Evolutionary conservation across 2,329 filamentous ascomycete species (phyloP).

Genomic region (Botrytis pseudocinerea): DNA sequence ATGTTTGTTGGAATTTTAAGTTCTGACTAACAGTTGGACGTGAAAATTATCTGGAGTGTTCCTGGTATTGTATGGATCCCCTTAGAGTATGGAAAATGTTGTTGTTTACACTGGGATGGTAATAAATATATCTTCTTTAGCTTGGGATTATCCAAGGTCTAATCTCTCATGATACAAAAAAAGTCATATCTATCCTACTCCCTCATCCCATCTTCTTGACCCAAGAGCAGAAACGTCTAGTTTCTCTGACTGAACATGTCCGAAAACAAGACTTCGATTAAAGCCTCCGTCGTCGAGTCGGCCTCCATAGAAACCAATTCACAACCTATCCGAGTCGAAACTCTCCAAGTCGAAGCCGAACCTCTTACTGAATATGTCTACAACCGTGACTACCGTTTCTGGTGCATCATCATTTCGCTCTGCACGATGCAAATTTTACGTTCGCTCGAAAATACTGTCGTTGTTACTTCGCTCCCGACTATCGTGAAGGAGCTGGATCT

Average conservation of each 20-base stretch:
- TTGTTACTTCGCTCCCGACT: slow-evolving; percentile 14
- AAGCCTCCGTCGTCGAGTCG: fast-evolving
- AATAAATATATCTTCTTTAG: too few relatives aligned
- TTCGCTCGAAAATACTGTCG: slow-evolving; percentile 10
- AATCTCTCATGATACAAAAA: too few relatives aligned
- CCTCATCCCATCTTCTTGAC: background rate
- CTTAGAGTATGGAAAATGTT: too few relatives aligned
- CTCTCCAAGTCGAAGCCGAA: background rate
- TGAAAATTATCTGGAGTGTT: too few relatives aligned
- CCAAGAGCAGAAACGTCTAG: too few relatives aligned
- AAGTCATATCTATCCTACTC: too few relatives aligned
- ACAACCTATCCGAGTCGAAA: too few relatives aligned
- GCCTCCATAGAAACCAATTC: background rate
- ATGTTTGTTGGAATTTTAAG: background rate
- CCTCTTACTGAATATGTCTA: background rate
- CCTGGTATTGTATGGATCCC: too few relatives aligned
- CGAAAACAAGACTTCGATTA: fast-evolving
- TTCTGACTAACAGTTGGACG: too few relatives aligned
- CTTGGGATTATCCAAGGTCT: too few relatives aligned
- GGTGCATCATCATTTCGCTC: slow-evolving; percentile 16
- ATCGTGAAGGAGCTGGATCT: background rate
- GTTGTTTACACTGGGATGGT: too few relatives aligned
- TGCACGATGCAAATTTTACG: slow-evolving; percentile 1
- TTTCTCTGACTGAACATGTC: background rate
- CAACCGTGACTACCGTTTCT: slow-evolving; percentile 14